Base-by-base conservation (phyloP, 208 protist genomes). In the Hexamita inflata region DNA sequence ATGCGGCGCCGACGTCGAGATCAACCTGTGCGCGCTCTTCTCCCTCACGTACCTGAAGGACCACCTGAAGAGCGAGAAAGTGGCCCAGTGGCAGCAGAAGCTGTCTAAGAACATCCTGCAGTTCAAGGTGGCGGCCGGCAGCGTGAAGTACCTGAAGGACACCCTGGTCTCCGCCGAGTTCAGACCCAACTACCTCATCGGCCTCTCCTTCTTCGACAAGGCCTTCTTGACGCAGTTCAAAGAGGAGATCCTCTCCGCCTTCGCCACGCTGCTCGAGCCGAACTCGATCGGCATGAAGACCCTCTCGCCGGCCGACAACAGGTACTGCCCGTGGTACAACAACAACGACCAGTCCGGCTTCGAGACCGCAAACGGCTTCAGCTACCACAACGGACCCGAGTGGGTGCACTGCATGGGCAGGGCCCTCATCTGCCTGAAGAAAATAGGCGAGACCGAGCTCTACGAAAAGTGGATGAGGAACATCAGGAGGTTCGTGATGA, bases 311-410 rank as follows among this genome's bases (percentile, higher is more conserved):
- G 57, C 66, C 24, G 84, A 87, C 45, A 73, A 29, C 15, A 34
- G 38, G 24, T 85, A 88, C 40, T 62, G 82, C 1, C 57, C 75
- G 24, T 75, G 80, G 67, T 90, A 90, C 75, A 74, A 85, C 58
- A 85, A 86, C 26, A 45, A 59, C 53, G 83, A 88, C 30, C 65
- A 35, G 4, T 38, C 35, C 1, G 82, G 86, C 28, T 75, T 75
- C 61, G 49, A 42, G 24, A 83, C 80, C 0, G 58, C 82, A 0
- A 70, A 74, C 41, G 88, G 88, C 32, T 85, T 87, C 57, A 87
- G 82, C 75, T 91, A 91, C 73, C 88, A 91, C 75, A 83, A 90
- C 39, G 87, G 87, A 11, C 87, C 87, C 45, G 83, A 57, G 13
- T 77, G 79, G 78, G 0, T 70, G 1, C 32, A 30, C 40, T 40